Percentiles rank a stretch among this genome's conserved stretches.
These are phyloP conservation scores for Gymnopilus junonius DNA, from an alignment of 768 basidiomycete genomes.

Conservation along the genomic window DNA sequence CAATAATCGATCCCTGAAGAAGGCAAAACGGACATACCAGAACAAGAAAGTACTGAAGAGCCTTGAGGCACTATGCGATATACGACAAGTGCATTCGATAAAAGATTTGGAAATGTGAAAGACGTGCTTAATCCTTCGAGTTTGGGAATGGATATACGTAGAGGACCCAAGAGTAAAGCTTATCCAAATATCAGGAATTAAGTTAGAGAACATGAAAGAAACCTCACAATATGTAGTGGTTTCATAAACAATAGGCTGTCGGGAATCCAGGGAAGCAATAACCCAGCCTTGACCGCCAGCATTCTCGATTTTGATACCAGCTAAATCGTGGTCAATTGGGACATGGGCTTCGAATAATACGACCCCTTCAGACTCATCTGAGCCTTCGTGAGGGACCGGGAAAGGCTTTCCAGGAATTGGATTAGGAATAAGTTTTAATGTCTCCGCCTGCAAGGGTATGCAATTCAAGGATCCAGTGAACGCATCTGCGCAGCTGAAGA, in stretches of 20 bases:
- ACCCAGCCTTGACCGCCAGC: slow-evolving; percentile 66
- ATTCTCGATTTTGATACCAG: slow-evolving; percentile 57
- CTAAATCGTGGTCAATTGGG: slow-evolving; percentile 34
- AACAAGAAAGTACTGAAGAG: slow-evolving; percentile 34
- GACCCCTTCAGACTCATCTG: slow-evolving; percentile 76
- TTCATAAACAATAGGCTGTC: slow-evolving; percentile 34
- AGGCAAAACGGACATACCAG: slow-evolving; percentile 30
- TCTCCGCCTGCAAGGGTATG: slow-evolving; percentile 43
- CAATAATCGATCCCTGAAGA: slow-evolving; percentile 4
- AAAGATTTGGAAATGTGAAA: slow-evolving; percentile 56
- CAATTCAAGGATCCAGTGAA: slow-evolving; percentile 38
- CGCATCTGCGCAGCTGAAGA: slow-evolving; percentile 47
- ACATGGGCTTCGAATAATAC: slow-evolving; percentile 59
- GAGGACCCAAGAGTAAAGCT: slow-evolving; percentile 46
- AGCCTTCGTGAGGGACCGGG: slow-evolving; percentile 69
- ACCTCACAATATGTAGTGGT: slow-evolving; percentile 50
- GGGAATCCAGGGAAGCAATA: slow-evolving; percentile 52
- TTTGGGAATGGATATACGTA: slow-evolving; percentile 38
- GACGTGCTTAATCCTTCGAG: slow-evolving; percentile 41
- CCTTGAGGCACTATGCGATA: slow-evolving; percentile 55
- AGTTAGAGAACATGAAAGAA: slow-evolving; percentile 4
- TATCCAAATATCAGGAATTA: slow-evolving; percentile 15
- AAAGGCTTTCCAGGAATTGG: slow-evolving; percentile 57
- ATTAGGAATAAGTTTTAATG: slow-evolving; percentile 66
- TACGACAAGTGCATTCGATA: slow-evolving; percentile 65